phyloP scores from a whole-genome alignment of 441 rosid genomes.

The Capsella rubella region DNA sequence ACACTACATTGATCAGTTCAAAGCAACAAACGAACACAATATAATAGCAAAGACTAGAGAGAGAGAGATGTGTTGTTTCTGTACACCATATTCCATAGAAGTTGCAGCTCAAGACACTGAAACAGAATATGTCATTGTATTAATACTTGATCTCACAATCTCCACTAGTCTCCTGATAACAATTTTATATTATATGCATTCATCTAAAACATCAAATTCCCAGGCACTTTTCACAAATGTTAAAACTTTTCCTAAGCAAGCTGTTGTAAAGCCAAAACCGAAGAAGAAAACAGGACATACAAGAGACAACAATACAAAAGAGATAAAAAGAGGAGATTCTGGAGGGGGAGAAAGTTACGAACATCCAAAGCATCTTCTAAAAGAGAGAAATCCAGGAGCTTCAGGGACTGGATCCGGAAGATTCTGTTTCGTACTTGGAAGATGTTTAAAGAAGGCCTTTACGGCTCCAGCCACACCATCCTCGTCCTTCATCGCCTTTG shows the following conservation, averaged over 20 bases:
- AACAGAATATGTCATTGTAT: constrained; percentile 27
- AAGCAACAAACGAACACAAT: constrained; percentile 19
- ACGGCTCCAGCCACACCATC: constrained; percentile 98
- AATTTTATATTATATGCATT: constrained; percentile 37
- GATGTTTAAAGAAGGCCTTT: constrained; percentile 90
- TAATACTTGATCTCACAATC: constrained; percentile 21
- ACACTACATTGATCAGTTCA: not conserved
- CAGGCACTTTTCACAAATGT: constrained; percentile 23
- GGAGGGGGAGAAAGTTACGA: constrained; percentile 49
- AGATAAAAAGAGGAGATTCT: constrained; percentile 32
- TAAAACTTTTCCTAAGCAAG: constrained; percentile 30
- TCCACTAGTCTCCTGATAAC: constrained; percentile 9
- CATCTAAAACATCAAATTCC: constrained; percentile 20
- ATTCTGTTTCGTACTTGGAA: constrained; percentile 50
- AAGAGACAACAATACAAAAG: constrained; percentile 26
- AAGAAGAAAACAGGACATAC: constrained; percentile 22
- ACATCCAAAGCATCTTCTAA: constrained; percentile 84
- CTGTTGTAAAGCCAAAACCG: constrained; percentile 30
- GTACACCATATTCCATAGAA: constrained; percentile 32
- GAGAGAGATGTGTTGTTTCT: constrained; percentile 23
- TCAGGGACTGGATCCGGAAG: constrained; percentile 49
- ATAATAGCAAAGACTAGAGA: not conserved
- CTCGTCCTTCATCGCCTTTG: constrained; percentile 92
- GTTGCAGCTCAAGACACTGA: constrained; percentile 46
- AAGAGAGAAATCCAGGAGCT: constrained; percentile 56